These are phyloP conservation scores for Cladosporium sp. DNA, from an alignment of 2,329 filamentous ascomycete genomes.

Conservation along the genomic window DNA sequence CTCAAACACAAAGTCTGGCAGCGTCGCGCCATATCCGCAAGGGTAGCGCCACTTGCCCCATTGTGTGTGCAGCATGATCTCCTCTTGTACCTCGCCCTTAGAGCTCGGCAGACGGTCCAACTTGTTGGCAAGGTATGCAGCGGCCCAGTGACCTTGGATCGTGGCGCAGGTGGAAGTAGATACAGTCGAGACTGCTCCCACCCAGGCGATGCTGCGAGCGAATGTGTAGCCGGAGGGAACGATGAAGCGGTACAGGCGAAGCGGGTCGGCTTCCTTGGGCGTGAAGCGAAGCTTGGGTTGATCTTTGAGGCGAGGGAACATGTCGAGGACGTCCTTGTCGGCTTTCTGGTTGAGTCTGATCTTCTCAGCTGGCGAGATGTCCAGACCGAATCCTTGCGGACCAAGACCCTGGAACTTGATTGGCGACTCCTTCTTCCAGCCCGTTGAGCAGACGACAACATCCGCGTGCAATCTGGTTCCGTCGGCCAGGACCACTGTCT, in stretches of 20 bases:
- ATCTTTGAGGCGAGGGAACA: slow-evolving; percentile 54
- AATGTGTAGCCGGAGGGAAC: slow-evolving; percentile 39
- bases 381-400: slow-evolving; percentile 9
- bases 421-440: slow-evolving; percentile 54
- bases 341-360: slow-evolving; percentile 43
- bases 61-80: slow-evolving; percentile 61
- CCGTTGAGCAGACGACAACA: slow-evolving; percentile 57
- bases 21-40: slow-evolving; percentile 61
- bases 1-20: slow-evolving; percentile 75
- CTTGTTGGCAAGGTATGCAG: slow-evolving; percentile 61
- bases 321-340: slow-evolving; percentile 53
- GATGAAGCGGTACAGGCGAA: slow-evolving; percentile 47
- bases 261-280: slow-evolving; percentile 28
- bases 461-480: slow-evolving; percentile 49
- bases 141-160: slow-evolving; percentile 50
- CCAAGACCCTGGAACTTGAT: slow-evolving; percentile 46
- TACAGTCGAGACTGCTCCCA: slow-evolving; percentile 41
- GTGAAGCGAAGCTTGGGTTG: slow-evolving; percentile 43
- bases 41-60: slow-evolving; percentile 72
- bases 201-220: slow-evolving; percentile 42
- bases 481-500: slow-evolving; percentile 50
- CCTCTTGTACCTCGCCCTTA: slow-evolving; percentile 41
- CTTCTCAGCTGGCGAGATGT: slow-evolving; percentile 29
- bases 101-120: slow-evolving; percentile 41
- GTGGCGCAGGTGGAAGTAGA: slow-evolving; percentile 40